Base-by-base conservation (phyloP, 305 asterid genomes). In the Caryopteris hybrid region DNA sequence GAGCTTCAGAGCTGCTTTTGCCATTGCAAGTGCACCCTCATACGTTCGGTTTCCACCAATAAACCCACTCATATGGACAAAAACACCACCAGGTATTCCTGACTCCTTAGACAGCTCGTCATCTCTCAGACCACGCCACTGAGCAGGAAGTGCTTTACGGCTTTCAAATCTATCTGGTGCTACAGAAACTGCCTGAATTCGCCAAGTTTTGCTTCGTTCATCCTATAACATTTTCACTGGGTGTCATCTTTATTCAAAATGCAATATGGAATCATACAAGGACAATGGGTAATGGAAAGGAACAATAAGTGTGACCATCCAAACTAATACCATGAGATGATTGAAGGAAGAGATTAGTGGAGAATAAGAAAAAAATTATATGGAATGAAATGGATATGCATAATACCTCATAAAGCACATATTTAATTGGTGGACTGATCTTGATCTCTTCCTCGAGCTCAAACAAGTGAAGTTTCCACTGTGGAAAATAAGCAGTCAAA, bases 401-500 rank as follows among this genome's bases (percentile, higher is more conserved):
- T 57, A 8, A 53, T 81, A 86, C 96, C 97, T 86, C 75, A 74
- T 88, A 91, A 59, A 91, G 82, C 53, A 84, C 97, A 71, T 86
- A 88, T 84, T 91, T 91, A 45, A 85, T 61, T 10, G 88, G 83
- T 31, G 95, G 95, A 70, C 55, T 77, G 34, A 80, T 82, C 83
- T 88, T 85, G 89, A 82, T 68, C 75, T 88, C 97, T 69, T 81
- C 82, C 83, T 91, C 97, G 14, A 91, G 85, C 84, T 91, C 97
- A 79, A 82, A 88, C 62, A 91, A 72, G 71, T 88, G 95, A 75
- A 86, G 92, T 67, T 91, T 88, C 97, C 97, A 91, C 97, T 91
- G 90, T 67, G 20, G 13, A 18, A 64, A 21, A 70, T 48, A 51
- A 54, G 52, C 62, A 61, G 46, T 27, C 17, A 64, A 56, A 41